Conservation (phyloP, 805 yeast species). For the Ogataea paraovalis region DNA sequence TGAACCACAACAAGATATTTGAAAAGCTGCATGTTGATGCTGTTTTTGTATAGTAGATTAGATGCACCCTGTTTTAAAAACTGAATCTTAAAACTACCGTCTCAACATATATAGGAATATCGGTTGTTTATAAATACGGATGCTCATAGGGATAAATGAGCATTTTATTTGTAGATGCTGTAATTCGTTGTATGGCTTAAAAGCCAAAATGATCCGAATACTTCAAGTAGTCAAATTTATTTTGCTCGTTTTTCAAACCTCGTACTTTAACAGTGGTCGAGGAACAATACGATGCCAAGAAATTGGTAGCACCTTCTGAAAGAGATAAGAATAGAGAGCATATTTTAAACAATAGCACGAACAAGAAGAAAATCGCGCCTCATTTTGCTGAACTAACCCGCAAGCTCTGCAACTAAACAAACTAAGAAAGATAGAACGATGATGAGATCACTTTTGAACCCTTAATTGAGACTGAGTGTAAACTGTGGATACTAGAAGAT, state of each 20-base stretch:
- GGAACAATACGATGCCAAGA: background rate
- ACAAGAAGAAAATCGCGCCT: no score
- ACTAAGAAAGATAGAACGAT: background rate
- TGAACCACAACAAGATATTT: background rate
- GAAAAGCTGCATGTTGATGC: background rate
- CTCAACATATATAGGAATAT: no score
- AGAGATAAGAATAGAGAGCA: no score
- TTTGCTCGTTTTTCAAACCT: background rate
- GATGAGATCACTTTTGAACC: no score
- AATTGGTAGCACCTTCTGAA: background rate
- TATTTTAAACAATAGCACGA: no score
- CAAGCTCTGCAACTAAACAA: background rate
- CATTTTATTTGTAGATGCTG: background rate
- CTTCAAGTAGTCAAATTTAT: no score
- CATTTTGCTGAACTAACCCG: no score
- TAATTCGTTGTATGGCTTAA: background rate
- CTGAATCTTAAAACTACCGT: no score
- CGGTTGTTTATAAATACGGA: background rate
- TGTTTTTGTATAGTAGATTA: background rate
- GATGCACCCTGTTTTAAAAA: no score
- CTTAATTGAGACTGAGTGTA: no score
- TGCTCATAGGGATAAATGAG: background rate
- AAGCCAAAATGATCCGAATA: background rate
- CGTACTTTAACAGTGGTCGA: no score
- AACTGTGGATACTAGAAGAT: no score